Conservation (phyloP, 2,329 filamentous ascomycete species). For the Nannizziopsis barbatae region DNA sequence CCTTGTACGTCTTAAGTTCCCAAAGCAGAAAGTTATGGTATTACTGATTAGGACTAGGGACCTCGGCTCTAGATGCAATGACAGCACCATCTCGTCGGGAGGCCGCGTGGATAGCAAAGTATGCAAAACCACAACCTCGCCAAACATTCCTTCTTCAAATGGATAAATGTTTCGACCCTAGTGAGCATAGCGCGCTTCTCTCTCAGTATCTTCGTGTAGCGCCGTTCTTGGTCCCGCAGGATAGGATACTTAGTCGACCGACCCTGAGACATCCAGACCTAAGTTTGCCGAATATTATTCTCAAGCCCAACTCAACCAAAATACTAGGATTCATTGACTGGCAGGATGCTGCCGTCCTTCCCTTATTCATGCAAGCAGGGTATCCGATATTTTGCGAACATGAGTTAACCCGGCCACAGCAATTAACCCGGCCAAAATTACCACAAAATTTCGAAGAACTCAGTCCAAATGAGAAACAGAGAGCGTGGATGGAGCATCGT, state of each 20-base stretch:
- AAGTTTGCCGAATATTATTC: constrained; percentile 10
- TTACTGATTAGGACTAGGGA: constrained; percentile 3
- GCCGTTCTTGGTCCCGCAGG: neutral
- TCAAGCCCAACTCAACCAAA: constrained; percentile 11
- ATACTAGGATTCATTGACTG: constrained; percentile 13
- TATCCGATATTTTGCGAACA: constrained; percentile 14
- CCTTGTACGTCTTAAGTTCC: constrained; percentile 25
- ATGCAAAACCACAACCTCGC: constrained; percentile 8
- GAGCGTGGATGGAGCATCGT: constrained; percentile 2
- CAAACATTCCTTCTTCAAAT: constrained; percentile 12
- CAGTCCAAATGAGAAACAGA: constrained; percentile 1
- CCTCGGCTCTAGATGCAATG: constrained; percentile 8
- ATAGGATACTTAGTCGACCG: neutral
- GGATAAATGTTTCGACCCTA: constrained; percentile 9
- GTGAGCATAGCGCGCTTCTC: constrained; percentile 12
- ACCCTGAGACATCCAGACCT: constrained; percentile 12
- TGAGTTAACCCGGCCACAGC: constrained; percentile 3
- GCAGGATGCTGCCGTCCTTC: constrained; percentile 13
- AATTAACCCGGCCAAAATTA: constrained; percentile 3
- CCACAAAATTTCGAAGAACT: constrained; percentile 8
- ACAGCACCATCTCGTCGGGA: constrained; percentile 11
- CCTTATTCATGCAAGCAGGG: constrained; percentile 11
- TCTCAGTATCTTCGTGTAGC: constrained; percentile 8
- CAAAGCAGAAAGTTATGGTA: no score
- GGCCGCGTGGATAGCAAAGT: neutral